Conservation (phyloP, 106 monocot genomes). For the Platanthera zijinensis region DNA sequence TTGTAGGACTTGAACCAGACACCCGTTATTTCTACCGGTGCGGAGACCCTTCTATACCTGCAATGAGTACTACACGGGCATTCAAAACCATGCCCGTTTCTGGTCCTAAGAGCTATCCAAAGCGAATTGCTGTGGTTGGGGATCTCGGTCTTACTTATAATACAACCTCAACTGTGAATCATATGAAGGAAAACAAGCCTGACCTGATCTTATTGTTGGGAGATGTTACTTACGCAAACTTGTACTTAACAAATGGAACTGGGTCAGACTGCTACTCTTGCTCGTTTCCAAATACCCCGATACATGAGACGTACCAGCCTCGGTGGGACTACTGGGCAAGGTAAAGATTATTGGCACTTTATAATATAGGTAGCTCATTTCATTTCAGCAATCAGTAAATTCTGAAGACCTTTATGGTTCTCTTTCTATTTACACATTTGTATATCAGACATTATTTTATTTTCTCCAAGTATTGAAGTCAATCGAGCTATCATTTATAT, state of each 20-base stretch:
- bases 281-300: constrained; percentile 58
- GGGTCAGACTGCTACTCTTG: constrained; percentile 87
- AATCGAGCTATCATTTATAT: neutral
- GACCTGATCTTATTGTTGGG: constrained; percentile 71
- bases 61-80: constrained; percentile 48
- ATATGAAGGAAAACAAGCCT: constrained; percentile 64
- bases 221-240: constrained; percentile 80
- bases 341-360: constrained; percentile 13
- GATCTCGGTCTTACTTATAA: constrained; percentile 93
- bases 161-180: constrained; percentile 63
- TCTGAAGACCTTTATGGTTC: neutral
- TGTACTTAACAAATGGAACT: constrained; percentile 86
- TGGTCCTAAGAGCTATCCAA: constrained; percentile 46
- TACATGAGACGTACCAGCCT: constrained; percentile 90
- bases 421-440: neutral
- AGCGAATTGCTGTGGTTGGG: constrained; percentile 65
- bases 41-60: constrained; percentile 62
- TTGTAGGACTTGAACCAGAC: constrained; percentile 49
- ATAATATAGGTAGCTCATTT: neutral
- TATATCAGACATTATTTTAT: neutral
- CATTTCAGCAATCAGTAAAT: neutral
- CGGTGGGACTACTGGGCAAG: constrained; percentile 98
- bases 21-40: constrained; percentile 70
- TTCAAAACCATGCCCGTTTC: constrained; percentile 78
- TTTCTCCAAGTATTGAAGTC: neutral